These are phyloP conservation scores for Metahyphopichia silvanorum DNA, from an alignment of 805 yeast species.

Conservation along the genomic window DNA sequence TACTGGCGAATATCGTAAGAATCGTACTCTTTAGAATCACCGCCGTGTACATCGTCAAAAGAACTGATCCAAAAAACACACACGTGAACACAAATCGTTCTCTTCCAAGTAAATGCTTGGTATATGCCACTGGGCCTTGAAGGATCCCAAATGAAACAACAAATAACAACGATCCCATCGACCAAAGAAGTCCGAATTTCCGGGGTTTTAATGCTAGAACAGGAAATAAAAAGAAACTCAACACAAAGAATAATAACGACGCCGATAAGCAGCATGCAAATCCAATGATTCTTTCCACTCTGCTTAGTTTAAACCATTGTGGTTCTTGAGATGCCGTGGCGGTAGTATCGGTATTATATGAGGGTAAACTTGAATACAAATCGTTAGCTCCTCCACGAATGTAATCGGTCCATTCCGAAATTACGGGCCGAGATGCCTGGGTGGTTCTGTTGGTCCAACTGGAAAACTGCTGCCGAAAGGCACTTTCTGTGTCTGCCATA, in stretches of 20 bases:
- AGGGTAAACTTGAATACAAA: constrained; percentile 64
- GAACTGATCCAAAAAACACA: constrained; percentile 77
- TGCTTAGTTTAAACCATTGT: constrained; percentile 67
- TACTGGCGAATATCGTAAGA: constrained; percentile 70
- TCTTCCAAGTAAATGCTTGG: constrained; percentile 67
- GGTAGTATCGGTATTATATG: constrained; percentile 43
- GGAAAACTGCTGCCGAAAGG: constrained; percentile 30
- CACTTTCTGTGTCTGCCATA: constrained; percentile 31
- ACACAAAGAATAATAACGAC: constrained; percentile 73
- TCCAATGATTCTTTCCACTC: constrained; percentile 77
- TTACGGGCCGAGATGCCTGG: constrained; percentile 20
- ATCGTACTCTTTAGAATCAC: constrained; percentile 65
- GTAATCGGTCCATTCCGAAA: constrained; percentile 43
- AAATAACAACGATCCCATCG: constrained; percentile 84
- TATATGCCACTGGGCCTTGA: constrained; percentile 87
- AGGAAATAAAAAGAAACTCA: constrained; percentile 84
- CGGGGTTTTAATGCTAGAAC: constrained; percentile 85
- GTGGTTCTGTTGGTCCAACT: constrained; percentile 20
- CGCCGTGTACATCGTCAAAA: constrained; percentile 76
- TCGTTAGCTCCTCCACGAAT: constrained; percentile 45
- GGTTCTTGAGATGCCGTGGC: constrained; percentile 54
- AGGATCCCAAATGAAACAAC: constrained; percentile 85
- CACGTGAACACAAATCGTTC: constrained; percentile 77
- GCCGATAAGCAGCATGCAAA: constrained; percentile 76
- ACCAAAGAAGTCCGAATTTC: constrained; percentile 88